These are phyloP conservation scores for Straminergon stramineum DNA, from an alignment of 225 moss, liverwort and hornwort species.

Conservation along the genomic window DNA sequence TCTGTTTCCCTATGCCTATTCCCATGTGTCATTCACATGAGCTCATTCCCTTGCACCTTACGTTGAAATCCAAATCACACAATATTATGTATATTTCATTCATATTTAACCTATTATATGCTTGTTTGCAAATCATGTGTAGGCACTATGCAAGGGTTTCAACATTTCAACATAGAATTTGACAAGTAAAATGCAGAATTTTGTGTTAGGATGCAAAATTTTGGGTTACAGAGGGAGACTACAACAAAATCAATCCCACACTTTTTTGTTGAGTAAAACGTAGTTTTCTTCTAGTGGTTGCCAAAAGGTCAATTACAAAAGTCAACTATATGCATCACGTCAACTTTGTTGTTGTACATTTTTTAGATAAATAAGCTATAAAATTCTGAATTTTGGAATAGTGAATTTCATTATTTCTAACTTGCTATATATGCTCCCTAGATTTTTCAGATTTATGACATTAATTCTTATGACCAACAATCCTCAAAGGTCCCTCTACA, in stretches of 20 bases:
- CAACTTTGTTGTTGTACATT: neutral
- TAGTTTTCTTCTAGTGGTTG: too few species aligned
- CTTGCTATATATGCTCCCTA: neutral
- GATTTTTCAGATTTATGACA: neutral
- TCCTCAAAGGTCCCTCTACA: neutral
- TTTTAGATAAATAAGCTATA: neutral
- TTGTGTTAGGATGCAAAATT: too few species aligned
- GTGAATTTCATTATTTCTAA: neutral
- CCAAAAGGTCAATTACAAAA: neutral
- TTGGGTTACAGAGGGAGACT: too few species aligned
- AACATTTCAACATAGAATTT: too few species aligned
- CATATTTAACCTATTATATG: neutral
- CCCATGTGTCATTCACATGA: too few species aligned
- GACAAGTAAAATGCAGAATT: too few species aligned
- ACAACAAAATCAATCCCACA: too few species aligned
- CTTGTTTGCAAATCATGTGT: neutral
- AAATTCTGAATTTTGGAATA: neutral
- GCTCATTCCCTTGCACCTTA: too few species aligned
- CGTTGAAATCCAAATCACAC: too few species aligned
- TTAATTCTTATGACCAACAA: neutral
- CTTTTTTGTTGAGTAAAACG: too few species aligned
- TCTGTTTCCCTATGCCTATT: too few species aligned
- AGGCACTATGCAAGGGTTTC: neutral
- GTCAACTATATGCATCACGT: neutral
- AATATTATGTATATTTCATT: too few species aligned